A percentile compares a stretch with the other conserved stretches of the same genome.
Evolutionary conservation across 2,329 filamentous ascomycete species (phyloP).

Genomic region (Dothideomycetes sp.): DNA sequence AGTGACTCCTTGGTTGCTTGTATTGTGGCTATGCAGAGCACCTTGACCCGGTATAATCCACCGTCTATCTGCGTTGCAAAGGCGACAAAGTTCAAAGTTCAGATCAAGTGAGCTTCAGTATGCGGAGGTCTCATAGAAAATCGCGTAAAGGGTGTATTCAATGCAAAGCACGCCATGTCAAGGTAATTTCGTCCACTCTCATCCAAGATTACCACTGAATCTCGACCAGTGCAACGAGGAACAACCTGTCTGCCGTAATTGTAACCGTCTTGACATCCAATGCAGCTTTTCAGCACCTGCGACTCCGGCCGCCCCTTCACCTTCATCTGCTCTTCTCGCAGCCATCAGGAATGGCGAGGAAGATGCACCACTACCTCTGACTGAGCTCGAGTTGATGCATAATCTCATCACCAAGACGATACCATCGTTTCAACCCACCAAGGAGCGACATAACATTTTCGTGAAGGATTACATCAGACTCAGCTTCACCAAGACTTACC

Average conservation of each 20-base stretch:
- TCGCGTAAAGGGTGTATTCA: not conserved
- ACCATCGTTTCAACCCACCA: too few relatives aligned
- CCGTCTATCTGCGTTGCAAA: too few relatives aligned
- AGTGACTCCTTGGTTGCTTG: too few relatives aligned
- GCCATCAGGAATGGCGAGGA: not conserved
- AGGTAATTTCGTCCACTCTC: not conserved
- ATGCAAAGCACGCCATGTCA: not conserved
- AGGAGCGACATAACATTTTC: not conserved
- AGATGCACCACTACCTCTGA: not conserved
- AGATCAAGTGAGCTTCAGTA: too few relatives aligned
- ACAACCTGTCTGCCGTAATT: not conserved
- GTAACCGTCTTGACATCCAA: not conserved
- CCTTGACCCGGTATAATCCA: too few relatives aligned
- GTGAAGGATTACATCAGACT: not conserved
- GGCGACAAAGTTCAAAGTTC: too few relatives aligned
- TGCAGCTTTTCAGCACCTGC: not conserved
- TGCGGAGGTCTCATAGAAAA: not conserved
- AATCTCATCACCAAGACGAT: not conserved
- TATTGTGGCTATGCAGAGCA: too few relatives aligned
- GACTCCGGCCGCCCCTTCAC: not conserved
- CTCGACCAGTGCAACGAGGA: constrained; percentile 3
- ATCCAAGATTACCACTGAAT: not conserved
- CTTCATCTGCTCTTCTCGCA: too few relatives aligned
- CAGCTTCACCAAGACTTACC: not conserved
- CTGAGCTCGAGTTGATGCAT: not conserved